Conservation (phyloP, 305 asterid species). For the Fraxinus angustifolia region DNA sequence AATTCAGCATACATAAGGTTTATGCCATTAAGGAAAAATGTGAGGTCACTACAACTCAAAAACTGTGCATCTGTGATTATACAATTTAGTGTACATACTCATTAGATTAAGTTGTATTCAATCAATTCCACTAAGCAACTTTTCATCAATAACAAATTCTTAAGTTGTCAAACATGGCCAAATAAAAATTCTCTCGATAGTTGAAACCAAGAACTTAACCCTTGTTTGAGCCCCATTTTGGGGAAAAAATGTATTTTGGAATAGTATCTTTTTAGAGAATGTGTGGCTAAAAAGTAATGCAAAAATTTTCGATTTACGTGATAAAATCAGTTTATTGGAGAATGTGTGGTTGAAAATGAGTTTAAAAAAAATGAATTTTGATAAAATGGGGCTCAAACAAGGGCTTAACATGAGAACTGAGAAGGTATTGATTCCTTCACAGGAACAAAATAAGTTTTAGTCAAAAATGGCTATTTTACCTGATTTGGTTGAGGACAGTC, state of each 20-base stretch:
- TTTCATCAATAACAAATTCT: slow-evolving; percentile 10
- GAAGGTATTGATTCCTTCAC: slow-evolving; percentile 14
- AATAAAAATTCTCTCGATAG: not conserved
- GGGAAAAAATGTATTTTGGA: too few relatives aligned
- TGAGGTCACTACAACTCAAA: slow-evolving; percentile 14
- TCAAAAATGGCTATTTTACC: slow-evolving; percentile 37
- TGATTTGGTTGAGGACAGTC: slow-evolving; percentile 98
- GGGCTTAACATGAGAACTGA: not conserved
- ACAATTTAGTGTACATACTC: not conserved
- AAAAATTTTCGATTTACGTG: too few relatives aligned
- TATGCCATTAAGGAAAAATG: not conserved
- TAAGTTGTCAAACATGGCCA: not conserved
- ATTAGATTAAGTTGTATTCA: slow-evolving; percentile 4
- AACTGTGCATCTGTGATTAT: not conserved
- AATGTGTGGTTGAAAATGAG: too few relatives aligned
- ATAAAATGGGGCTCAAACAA: too few relatives aligned
- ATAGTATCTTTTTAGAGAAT: too few relatives aligned
- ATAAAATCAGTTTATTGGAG: too few relatives aligned
- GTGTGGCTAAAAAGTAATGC: too few relatives aligned
- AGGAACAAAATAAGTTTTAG: slow-evolving; percentile 8
- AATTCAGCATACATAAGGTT: not conserved
- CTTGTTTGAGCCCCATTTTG: too few relatives aligned
- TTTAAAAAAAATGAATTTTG: too few relatives aligned
- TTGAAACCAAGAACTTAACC: not conserved
- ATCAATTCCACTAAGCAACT: slow-evolving; percentile 1